Evolutionary conservation across 257 asterid genomes (phyloP).

Genomic region (Salvia splendens): DNA sequence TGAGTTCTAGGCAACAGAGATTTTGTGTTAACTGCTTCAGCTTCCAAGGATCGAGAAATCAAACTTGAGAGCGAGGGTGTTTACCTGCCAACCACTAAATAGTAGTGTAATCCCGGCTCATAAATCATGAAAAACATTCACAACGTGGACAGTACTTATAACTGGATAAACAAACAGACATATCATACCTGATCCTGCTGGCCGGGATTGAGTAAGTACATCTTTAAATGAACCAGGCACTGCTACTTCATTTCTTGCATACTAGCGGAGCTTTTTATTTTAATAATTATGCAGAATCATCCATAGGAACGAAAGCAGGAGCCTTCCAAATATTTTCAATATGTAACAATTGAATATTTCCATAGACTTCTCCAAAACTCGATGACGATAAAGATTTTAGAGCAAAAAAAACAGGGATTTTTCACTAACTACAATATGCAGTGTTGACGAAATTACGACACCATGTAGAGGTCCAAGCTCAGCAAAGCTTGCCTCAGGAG

Average conservation of each 20-base stretch:
- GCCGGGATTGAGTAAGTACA: conserved; percentile 32
- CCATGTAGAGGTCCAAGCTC: no score
- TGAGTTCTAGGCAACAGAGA: conserved; percentile 27
- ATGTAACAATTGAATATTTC: no score
- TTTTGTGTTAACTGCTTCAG: conserved; percentile 35
- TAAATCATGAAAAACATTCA: conserved; percentile 20
- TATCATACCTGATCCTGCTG: conserved; percentile 54
- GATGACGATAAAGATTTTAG: background rate
- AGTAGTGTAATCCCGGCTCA: background rate
- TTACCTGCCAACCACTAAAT: conserved; percentile 52
- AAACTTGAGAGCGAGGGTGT: conserved; percentile 32
- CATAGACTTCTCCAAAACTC: background rate
- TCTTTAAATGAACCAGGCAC: conserved; percentile 41
- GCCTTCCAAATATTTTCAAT: background rate
- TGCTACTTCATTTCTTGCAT: conserved; percentile 29
- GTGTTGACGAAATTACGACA: background rate
- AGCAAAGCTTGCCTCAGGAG: no score
- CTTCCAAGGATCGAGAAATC: no score
- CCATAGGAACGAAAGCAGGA: conserved; percentile 38
- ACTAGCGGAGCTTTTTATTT: conserved; percentile 30
- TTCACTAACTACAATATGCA: background rate
- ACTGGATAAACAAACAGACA: conserved; percentile 30
- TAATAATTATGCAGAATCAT: conserved; percentile 27
- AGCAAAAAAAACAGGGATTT: background rate
- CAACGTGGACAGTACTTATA: conserved; percentile 9